Evolutionary conservation across 2,329 filamentous ascomycete genomes (phyloP).

Genomic region (Botrytis medusae): DNA sequence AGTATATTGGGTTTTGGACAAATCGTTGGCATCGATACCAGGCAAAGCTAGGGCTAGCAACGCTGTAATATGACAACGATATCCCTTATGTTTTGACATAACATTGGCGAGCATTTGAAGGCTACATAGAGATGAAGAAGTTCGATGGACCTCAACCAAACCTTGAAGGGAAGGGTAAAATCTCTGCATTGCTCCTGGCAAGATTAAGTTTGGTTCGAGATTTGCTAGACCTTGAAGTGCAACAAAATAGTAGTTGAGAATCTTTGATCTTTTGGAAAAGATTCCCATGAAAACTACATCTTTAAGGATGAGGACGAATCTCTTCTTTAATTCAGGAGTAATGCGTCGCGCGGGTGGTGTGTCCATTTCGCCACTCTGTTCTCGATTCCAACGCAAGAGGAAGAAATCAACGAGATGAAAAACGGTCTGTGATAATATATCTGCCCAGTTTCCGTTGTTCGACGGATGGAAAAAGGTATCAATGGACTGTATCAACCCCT

Average conservation of each 20-base stretch:
- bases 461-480: conserved; percentile 99
- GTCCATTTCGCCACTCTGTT: conserved; percentile 88
- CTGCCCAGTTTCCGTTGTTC: conserved; percentile 90
- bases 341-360: conserved; percentile 77
- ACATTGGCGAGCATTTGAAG: conserved; percentile 89
- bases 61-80: conserved; percentile 91
- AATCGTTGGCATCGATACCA: conserved; percentile 94
- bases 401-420: conserved; percentile 95
- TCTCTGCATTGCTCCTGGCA: conserved; percentile 89
- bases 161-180: conserved; percentile 98
- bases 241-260: conserved; percentile 88
- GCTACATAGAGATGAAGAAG: conserved; percentile 87
- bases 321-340: conserved; percentile 75
- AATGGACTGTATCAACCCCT: conserved; percentile 89
- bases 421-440: conserved; percentile 82
- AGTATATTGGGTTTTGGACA: conserved; percentile 94
- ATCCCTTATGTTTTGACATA: conserved; percentile 93
- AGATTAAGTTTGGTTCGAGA: conserved; percentile 84
- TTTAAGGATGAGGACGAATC: conserved; percentile 84
- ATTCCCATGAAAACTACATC: conserved; percentile 98
- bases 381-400: conserved; percentile 95
- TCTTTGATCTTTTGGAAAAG: conserved; percentile 90
- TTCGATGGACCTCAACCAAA: conserved; percentile 93
- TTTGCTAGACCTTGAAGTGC: conserved; percentile 87
- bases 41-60: conserved; percentile 89